Conservation (phyloP, 2,329 filamentous ascomycete species). For the Huntiella omanensis region DNA sequence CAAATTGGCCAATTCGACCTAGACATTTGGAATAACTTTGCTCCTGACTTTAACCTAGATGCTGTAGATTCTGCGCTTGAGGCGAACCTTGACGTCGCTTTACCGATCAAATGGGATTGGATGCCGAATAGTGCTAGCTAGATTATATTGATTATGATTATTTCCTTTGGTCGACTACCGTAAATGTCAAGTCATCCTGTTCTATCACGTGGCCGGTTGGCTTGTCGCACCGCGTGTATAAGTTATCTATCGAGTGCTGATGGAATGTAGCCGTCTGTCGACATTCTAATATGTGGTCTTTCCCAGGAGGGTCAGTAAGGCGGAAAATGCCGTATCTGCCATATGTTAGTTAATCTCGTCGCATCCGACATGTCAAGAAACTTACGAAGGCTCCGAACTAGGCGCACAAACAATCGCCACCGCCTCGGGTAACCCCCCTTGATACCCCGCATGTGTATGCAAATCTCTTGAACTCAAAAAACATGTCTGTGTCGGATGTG, state of each 20-base stretch:
- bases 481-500: slow-evolving; percentile 87
- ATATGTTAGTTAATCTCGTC: slow-evolving; percentile 10
- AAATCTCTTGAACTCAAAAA: slow-evolving; percentile 93
- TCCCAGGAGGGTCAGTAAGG: slow-evolving; percentile 77
- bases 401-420: slow-evolving; percentile 95
- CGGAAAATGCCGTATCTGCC: slow-evolving; percentile 79
- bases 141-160: slow-evolving; percentile 4
- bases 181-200: slow-evolving; percentile 42
- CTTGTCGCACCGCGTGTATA: slow-evolving; percentile 58
- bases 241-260: slow-evolving; percentile 44
- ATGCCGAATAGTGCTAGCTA: slow-evolving; percentile 18
- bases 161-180: slow-evolving; percentile 34
- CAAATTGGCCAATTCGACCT: slow-evolving; percentile 7
- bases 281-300: slow-evolving; percentile 70
- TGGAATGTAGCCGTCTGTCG: slow-evolving; percentile 68
- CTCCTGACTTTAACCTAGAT: slow-evolving; percentile 33
- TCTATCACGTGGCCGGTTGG: slow-evolving; percentile 53
- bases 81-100: slow-evolving; percentile 33
- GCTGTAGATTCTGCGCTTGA: slow-evolving; percentile 36
- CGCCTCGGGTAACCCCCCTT: slow-evolving; percentile 90
- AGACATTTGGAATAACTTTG: slow-evolving; percentile 19
- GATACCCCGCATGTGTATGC: slow-evolving; percentile 86
- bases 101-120: slow-evolving; percentile 34
- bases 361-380: slow-evolving; percentile 12
- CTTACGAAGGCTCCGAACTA: slow-evolving; percentile 54